These are phyloP conservation scores for Epichloe sp. DNA, from an alignment of 2,329 filamentous ascomycete genomes.

Conservation along the genomic window DNA sequence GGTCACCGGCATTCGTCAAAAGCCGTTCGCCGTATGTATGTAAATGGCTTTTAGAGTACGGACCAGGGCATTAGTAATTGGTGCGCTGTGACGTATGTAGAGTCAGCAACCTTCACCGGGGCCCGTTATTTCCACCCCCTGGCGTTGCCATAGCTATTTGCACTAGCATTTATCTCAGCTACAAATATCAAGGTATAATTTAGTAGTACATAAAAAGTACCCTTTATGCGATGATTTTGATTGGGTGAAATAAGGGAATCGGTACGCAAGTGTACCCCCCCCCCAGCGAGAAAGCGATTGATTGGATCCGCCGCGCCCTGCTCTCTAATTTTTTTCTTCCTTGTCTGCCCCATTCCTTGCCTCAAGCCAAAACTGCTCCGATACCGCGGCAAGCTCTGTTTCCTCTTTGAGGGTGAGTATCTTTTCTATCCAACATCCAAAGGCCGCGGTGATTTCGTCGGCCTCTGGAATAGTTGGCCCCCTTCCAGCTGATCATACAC, in stretches of 20 bases:
- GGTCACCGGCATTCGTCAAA: slow-evolving; percentile 1
- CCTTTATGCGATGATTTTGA: too few species aligned
- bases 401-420: background rate
- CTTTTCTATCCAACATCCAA: too few species aligned
- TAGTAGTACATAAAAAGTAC: too few species aligned
- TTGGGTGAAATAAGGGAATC: too few species aligned
- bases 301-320: background rate
- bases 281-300: too few species aligned
- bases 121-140: background rate
- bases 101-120: too few species aligned
- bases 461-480: background rate
- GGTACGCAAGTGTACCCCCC: too few species aligned
- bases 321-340: background rate
- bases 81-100: background rate
- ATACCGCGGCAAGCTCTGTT: background rate
- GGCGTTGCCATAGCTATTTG: too few species aligned
- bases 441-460: too few species aligned
- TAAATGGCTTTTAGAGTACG: background rate
- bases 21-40: background rate
- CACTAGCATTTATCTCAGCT: too few species aligned
- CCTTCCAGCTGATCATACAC: background rate
- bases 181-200: too few species aligned
- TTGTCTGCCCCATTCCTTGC: background rate
- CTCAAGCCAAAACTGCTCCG: background rate
- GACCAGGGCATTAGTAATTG: slow-evolving; percentile 4